Base-by-base conservation (phyloP, 2,329 filamentous ascomycete genomes). In the Chaetomiaceae sp. region DNA sequence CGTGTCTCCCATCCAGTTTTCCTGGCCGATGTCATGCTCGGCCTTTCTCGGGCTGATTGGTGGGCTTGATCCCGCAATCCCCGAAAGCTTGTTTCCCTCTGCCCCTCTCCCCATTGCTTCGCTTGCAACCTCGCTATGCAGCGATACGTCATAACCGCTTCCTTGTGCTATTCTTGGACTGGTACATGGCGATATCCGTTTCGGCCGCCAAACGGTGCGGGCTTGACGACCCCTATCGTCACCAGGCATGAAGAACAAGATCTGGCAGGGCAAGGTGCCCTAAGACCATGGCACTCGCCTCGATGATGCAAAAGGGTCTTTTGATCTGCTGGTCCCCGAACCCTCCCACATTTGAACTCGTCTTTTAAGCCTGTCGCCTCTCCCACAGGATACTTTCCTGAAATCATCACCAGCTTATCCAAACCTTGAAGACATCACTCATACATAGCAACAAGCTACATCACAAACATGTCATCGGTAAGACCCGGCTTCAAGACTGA, bases 261-360 rank as follows among this genome's bases (percentile, higher is more conserved):
- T 45, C 20, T 19, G 44, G 23, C 25, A 42, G 23, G 15, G 29
- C 36, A 25, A 20, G 31, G 31, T 22, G 38, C 20, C 29, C 36
- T 11, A 27, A 55, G 58, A 61, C 53, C 61, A 61, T 62, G 59
- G 22, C 57, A 61, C 60, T 58, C 38, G 11, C n/a, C 33, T 23
- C 53, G 38, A 60, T 63, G 56, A 60, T 61, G 61, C 56, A 59
- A 54, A 57, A 57, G 59, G 59, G 61, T 58, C 49, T 54, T 20
- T 23, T 22, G 17, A 23, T 20, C 50, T 52, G 46, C 22, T 38
- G 40, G 49, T 47, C 50, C 53, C 45, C 47, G 54, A 55, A 47
- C 12, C 25, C 7, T 36, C 22, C 23, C 42, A 34, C 40, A 46
- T 19, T 47, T 31, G 25, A 7, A n/a, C n/a, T 14, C 19, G 11